Base-by-base conservation (phyloP, 1,139 yeast species). In the Hyphopichia pseudoburtonii region DNA sequence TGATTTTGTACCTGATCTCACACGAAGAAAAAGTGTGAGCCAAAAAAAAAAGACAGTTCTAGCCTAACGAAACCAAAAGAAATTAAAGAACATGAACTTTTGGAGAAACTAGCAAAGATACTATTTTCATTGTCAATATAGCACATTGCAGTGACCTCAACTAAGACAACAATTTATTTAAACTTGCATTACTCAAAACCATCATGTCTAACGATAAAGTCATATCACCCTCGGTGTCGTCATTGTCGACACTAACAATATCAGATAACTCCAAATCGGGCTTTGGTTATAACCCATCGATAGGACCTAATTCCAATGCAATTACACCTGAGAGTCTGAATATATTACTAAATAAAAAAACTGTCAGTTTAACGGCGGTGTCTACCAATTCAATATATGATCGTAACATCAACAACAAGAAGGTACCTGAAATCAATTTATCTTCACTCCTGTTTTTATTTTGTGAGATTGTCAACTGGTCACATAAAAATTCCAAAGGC, bases 361-460 rank as follows among this genome's bases (percentile, higher is more conserved):
- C 66, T 4, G 47, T 66, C 5, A 56, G 43, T 34, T 48, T 69
- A 34, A 57, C 71, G 0, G 61, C 68, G 1, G 54, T 63, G 12
- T 57, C 71, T 5, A 43, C 48, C 29, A 53, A 53, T 36, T 66
- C 77, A 2, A 81, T 86, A 29, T 87, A 84, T 49, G 95, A 86
- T 51, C 76, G 78, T 45, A 84, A 82, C 51, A 50, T 68, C 32
- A 66, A 80, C 34, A 76, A 75, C 41, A 76, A 90, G 46, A 75
- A 82, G 43, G 70, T 78, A 12, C 75, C 78, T 23, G 92, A 86
- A 41, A 81, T 86, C 27, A 81, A 81, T 43, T 56, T 84, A 21
- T 72, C 87, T 8, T 71, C 89, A 2, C 65, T 88, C 40, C 77
- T 89, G 25, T 85, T 81, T 48, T 62, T 88, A 17, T 86, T 86